These are phyloP conservation scores for Nyctanthes arbortristis DNA, from an alignment of 257 asterid species.

Conservation along the genomic window DNA sequence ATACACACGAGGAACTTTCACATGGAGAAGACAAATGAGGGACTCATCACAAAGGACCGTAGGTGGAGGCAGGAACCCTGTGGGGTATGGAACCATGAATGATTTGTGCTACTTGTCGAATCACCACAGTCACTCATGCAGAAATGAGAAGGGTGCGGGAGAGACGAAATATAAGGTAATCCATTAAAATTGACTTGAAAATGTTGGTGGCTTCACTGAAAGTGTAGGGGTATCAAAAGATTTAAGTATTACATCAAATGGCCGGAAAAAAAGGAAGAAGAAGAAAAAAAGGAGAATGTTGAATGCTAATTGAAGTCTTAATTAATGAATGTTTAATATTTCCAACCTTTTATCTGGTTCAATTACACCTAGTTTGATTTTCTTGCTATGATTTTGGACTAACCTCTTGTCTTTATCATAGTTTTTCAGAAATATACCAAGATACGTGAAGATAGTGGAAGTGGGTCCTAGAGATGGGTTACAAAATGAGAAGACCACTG, in stretches of 20 bases:
- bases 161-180: constrained; percentile 54
- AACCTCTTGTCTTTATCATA: constrained; percentile 33
- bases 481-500: constrained; percentile 79
- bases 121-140: constrained; percentile 37
- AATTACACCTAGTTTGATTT: not conserved
- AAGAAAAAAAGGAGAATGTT: too few relatives aligned
- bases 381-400: constrained; percentile 12
- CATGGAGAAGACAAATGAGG: constrained; percentile 49
- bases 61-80: constrained; percentile 52
- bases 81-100: constrained; percentile 43
- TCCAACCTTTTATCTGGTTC: not conserved
- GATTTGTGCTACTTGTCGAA: constrained; percentile 42
- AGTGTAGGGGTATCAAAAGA: not conserved
- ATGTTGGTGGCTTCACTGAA: not conserved
- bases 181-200: constrained; percentile 4
- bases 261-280: too few relatives aligned
- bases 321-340: not conserved
- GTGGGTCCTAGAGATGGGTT: constrained; percentile 97
- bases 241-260: too few relatives aligned
- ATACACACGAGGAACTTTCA: constrained; percentile 49
- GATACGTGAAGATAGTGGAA: constrained; percentile 86
- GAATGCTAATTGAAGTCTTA: constrained; percentile 10
- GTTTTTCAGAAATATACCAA: constrained; percentile 72
- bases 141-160: constrained; percentile 39
- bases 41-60: constrained; percentile 50